Conservation (phyloP, 805 yeast species). For the Candida loeiensis region DNA sequence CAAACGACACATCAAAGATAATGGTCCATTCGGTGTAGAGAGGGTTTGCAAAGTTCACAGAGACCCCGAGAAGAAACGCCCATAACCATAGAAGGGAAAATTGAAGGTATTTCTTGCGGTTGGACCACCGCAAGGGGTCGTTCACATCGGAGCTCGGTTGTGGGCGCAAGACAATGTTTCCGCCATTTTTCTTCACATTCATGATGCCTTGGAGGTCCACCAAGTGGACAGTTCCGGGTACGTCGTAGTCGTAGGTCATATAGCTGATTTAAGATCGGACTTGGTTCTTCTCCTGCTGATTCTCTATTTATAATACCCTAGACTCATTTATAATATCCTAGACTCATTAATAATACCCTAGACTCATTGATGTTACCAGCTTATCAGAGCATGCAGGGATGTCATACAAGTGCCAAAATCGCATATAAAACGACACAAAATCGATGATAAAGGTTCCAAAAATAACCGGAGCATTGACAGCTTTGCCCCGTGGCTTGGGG, state of each 20-base stretch:
- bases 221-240: conserved; percentile 52
- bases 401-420: too few species aligned
- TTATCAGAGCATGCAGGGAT: too few species aligned
- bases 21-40: conserved; percentile 32
- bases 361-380: too few species aligned
- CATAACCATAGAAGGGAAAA: conserved; percentile 28
- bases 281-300: too few species aligned
- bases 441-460: too few species aligned
- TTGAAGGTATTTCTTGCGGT: conserved; percentile 26
- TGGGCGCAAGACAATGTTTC: conserved; percentile 29
- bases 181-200: conserved; percentile 26
- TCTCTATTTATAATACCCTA: too few species aligned
- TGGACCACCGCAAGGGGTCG: conserved; percentile 34
- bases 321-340: too few species aligned
- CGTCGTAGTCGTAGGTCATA: conserved; percentile 11
- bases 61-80: conserved; percentile 25
- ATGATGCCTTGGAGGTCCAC: conserved; percentile 40
- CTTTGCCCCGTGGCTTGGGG: too few species aligned
- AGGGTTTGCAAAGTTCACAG: conserved; percentile 31
- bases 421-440: too few species aligned
- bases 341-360: too few species aligned
- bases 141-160: conserved; percentile 33
- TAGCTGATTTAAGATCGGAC: too few species aligned
- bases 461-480: too few species aligned
- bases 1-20: conserved; percentile 28